These are phyloP conservation scores for Metschnikowia lachancei DNA, from an alignment of 805 yeast genomes.

Conservation along the genomic window DNA sequence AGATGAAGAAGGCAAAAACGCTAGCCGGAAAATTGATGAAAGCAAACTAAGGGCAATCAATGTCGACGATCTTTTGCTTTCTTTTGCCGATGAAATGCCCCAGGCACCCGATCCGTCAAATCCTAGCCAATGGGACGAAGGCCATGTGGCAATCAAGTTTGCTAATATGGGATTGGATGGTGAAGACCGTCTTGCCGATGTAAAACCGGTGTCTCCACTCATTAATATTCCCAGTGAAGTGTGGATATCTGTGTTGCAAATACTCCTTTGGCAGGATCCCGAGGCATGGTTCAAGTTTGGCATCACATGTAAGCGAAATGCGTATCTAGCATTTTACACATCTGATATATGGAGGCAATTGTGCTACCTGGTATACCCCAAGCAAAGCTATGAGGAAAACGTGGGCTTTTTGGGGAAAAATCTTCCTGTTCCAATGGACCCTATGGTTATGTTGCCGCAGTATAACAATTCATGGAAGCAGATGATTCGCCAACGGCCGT, in stretches of 20 bases:
- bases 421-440: constrained; percentile 36
- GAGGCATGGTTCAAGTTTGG: constrained; percentile 66
- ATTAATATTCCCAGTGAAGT: constrained; percentile 53
- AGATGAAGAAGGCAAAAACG: constrained; percentile 30
- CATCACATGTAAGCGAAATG: constrained; percentile 54
- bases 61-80: constrained; percentile 38
- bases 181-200: constrained; percentile 12
- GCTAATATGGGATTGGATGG: constrained; percentile 23
- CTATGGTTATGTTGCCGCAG: constrained; percentile 27
- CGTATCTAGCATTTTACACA: constrained; percentile 55
- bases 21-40: constrained; percentile 34
- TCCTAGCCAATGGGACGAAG: constrained; percentile 20
- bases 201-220: constrained; percentile 37
- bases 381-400: constrained; percentile 51
- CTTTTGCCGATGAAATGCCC: constrained; percentile 34
- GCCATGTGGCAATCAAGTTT: constrained; percentile 26
- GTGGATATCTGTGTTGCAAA: constrained; percentile 48
- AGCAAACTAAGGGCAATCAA: constrained; percentile 37
- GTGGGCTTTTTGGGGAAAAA: constrained; percentile 36
- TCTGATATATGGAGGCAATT: constrained; percentile 50
- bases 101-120: constrained; percentile 26
- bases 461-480: constrained; percentile 39
- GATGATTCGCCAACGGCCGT: constrained; percentile 68
- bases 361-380: constrained; percentile 50
- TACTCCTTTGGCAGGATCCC: constrained; percentile 47